Conservation (phyloP, 1,139 yeast species). For the Protomyces inouyei region DNA sequence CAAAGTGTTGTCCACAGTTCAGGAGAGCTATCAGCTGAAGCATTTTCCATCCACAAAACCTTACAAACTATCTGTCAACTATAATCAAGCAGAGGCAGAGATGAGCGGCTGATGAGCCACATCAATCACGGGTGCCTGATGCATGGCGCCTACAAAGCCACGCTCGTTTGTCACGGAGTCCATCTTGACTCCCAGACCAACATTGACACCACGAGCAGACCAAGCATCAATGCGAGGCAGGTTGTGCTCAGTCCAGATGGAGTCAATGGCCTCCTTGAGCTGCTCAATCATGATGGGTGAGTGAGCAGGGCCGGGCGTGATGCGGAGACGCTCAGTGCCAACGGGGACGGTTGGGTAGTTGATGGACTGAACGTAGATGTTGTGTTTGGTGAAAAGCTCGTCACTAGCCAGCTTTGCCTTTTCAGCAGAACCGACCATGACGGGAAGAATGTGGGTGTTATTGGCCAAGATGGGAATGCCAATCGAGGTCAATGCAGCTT, state of each 20-base stretch:
- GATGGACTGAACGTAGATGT: slow-evolving; percentile 93
- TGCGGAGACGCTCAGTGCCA: slow-evolving; percentile 91
- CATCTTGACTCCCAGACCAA: slow-evolving; percentile 69
- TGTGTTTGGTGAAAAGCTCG: slow-evolving; percentile 71
- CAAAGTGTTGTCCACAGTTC: too few relatives aligned
- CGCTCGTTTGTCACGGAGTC: slow-evolving; percentile 19
- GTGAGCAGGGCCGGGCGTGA: slow-evolving; percentile 98
- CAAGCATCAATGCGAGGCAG: slow-evolving; percentile 76
- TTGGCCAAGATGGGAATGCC: slow-evolving; percentile 96
- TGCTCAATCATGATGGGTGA: slow-evolving; percentile 67
- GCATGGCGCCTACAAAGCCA: slow-evolving; percentile 14
- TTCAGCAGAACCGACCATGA: slow-evolving; percentile 88
- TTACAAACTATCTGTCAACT: neutral
- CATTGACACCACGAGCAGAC: slow-evolving; percentile 73
- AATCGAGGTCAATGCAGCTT: slow-evolving; percentile 57
- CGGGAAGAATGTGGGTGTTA: slow-evolving; percentile 95
- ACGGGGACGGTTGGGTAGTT: slow-evolving; percentile 97
- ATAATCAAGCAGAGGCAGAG: slow-evolving; percentile 9
- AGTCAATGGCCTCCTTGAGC: slow-evolving; percentile 71
- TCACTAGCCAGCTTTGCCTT: slow-evolving; percentile 90
- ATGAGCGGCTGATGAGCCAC: slow-evolving; percentile 21
- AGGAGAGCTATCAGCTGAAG: too few relatives aligned
- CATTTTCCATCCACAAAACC: neutral
- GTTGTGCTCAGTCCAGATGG: slow-evolving; percentile 68
- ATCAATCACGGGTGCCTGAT: slow-evolving; percentile 20